Percentiles rank a stretch among this genome's conserved stretches.
Evolutionary conservation across 768 basidiomycete genomes (phyloP).

Genomic region (Lactarius hatsudake): DNA sequence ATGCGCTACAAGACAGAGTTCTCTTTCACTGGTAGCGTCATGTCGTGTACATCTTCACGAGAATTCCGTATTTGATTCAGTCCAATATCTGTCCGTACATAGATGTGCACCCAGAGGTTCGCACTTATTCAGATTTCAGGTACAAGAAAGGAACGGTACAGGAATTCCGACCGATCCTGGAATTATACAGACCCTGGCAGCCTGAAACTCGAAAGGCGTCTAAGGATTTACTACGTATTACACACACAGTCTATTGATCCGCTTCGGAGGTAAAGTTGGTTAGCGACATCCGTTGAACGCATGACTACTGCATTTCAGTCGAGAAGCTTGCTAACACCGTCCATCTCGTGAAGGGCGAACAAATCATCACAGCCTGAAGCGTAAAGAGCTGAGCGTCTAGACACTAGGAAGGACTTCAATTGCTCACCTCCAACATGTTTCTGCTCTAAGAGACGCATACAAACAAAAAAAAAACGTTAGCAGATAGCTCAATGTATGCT

Average conservation of each 20-base stretch:
- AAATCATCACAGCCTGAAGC: constrained; percentile 10
- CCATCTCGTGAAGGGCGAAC: background rate
- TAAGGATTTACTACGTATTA: background rate
- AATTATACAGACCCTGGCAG: background rate
- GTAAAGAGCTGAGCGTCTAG: background rate
- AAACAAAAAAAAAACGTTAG: background rate
- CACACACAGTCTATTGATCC: background rate
- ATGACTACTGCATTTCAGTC: background rate
- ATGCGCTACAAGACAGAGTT: background rate
- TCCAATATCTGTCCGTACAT: background rate
- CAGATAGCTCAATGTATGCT: background rate
- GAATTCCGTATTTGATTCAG: background rate
- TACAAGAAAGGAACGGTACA: background rate
- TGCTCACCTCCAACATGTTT: constrained; percentile 52
- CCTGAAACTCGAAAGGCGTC: background rate
- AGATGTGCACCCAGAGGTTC: background rate
- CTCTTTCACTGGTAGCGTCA: background rate
- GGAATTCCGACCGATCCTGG: background rate
- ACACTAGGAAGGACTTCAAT: background rate
- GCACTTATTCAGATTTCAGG: background rate
- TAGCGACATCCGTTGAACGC: background rate
- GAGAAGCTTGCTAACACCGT: constrained; percentile 5
- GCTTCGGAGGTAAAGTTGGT: background rate
- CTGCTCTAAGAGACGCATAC: constrained; percentile 37
- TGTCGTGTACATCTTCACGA: background rate